Evolutionary conservation across 169 alveolate species (phyloP), one percentile per base, ranked within the genome.

Genomic region (Plasmodium adleri): DNA sequence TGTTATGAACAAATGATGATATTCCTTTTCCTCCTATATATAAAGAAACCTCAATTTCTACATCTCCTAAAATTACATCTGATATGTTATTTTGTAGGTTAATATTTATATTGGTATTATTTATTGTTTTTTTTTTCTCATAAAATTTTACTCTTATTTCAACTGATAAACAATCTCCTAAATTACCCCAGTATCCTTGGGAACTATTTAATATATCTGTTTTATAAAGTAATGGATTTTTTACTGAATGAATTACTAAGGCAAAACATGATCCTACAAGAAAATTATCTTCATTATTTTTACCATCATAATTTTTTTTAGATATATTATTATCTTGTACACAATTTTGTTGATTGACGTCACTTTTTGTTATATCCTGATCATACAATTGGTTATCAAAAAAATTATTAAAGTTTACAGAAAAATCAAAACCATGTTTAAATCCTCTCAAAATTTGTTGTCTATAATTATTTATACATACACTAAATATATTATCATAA

Each of bases 381-480:
- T 83, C 49, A 7, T 49, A 26, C 49, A 49, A 68, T 60, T 72
- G 43, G 45, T 86, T 86, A 60, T 86, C 92, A 52, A 86, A 86
- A 71, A 86, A 86, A 49, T 86, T 86, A 74, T 86, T 86, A 86
- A 86, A 86, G 63, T 86, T 86, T 24, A 86, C 86, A 13, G 92
- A 24, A 86, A 86, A 86, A 72, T 86, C 92, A 54, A 86, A 86
- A 12, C 92, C 92, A 52, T 86, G 92, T 56, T 86, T 86, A 52
- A 86, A 86, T 20, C 92, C 92, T 64, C 75, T 86, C 49, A 86
- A 74, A 24, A 86, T 86, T 60, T 86, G 92, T 86, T 86, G 92
- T n/a, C 92, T 62, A 32, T 86, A 86, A 62, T 72, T 86, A 43
- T 86, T 86, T 9, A 86, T 60, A 7, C 92, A 86, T 73, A 86